A percentile compares a stretch with the other conserved stretches of the same genome.
Conservation (phyloP, 2,329 filamentous ascomycete species). For the Neoarthrinium moseri region DNA sequence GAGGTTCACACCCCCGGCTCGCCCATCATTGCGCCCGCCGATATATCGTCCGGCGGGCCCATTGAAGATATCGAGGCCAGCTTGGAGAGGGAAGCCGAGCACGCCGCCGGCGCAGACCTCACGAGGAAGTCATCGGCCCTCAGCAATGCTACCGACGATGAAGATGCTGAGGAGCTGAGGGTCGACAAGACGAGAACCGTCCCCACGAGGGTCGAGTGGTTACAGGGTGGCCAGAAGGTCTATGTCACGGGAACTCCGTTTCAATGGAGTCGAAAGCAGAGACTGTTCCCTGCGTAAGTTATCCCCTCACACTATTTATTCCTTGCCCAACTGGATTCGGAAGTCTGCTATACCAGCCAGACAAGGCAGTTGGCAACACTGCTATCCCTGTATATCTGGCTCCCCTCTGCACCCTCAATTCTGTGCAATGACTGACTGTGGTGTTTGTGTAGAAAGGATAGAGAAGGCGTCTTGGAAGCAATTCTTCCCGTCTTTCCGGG, state of each 20-base stretch:
- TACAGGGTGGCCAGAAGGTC: slow-evolving; percentile 77
- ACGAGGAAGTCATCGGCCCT: slow-evolving; percentile 57
- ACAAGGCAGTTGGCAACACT: not conserved
- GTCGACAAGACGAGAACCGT: slow-evolving; percentile 76
- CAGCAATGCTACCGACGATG: slow-evolving; percentile 71
- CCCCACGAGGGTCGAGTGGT: slow-evolving; percentile 84
- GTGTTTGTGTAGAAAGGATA: slow-evolving; percentile 43
- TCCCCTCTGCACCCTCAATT: too few species aligned
- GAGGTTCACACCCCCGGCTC: slow-evolving; percentile 87
- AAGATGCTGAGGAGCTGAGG: slow-evolving; percentile 73
- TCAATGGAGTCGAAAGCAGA: slow-evolving; percentile 94
- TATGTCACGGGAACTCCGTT: slow-evolving; percentile 98
- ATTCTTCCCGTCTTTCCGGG: slow-evolving; percentile 83
- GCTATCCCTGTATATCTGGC: slow-evolving; percentile 8
- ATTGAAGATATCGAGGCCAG: slow-evolving; percentile 54
- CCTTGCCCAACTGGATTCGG: too few species aligned
- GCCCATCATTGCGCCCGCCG: slow-evolving; percentile 75
- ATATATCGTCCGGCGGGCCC: slow-evolving; percentile 47
- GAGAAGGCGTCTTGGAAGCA: slow-evolving; percentile 68
- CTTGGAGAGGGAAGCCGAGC: slow-evolving; percentile 35
- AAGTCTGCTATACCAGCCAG: too few species aligned
- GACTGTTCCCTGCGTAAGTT: slow-evolving; percentile 80
- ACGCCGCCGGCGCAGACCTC: slow-evolving; percentile 35
- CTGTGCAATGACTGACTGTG: slow-evolving; percentile 12
- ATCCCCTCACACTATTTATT: too few species aligned